Conservation (phyloP, 2,329 filamentous ascomycete genomes). For the Cylindrodendrum hubeiense region DNA sequence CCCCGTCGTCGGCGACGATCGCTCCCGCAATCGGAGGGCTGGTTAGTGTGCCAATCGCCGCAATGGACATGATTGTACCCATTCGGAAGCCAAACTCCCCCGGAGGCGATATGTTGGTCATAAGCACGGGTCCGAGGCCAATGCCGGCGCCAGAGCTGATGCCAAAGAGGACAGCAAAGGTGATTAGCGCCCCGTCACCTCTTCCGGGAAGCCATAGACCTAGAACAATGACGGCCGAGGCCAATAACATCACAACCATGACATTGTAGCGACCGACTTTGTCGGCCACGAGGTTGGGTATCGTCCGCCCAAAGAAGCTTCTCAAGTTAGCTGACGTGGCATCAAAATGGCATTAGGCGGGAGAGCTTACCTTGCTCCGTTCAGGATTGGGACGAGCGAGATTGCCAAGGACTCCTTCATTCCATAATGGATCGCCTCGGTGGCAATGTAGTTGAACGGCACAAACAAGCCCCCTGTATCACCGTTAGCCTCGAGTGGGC, state of each 20-base stretch:
- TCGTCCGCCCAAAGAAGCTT: slow-evolving; percentile 35
- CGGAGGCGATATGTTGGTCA: slow-evolving; percentile 25
- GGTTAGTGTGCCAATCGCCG: slow-evolving; percentile 28
- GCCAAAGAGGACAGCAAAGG: slow-evolving; percentile 31
- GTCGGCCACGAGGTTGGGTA: slow-evolving; percentile 36
- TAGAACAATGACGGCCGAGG: slow-evolving; percentile 22
- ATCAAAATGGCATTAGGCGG: neutral
- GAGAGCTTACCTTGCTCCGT: slow-evolving; percentile 31
- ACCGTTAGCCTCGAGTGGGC: slow-evolving; percentile 4
- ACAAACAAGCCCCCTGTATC: slow-evolving; percentile 33
- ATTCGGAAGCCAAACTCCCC: slow-evolving; percentile 33
- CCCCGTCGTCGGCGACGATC: slow-evolving; percentile 26
- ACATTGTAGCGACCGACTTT: slow-evolving; percentile 34
- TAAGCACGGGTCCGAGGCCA: slow-evolving; percentile 26
- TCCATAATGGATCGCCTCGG: slow-evolving; percentile 30
- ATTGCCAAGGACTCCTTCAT: slow-evolving; percentile 30
- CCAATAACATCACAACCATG: slow-evolving; percentile 27
- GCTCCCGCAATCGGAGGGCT: slow-evolving; percentile 30
- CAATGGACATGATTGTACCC: slow-evolving; percentile 30
- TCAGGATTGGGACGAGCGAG: slow-evolving; percentile 32
- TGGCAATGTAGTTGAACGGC: slow-evolving; percentile 35
- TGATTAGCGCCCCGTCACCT: slow-evolving; percentile 26
- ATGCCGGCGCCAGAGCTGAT: slow-evolving; percentile 33
- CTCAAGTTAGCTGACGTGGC: slow-evolving; percentile 13
- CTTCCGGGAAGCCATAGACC: slow-evolving; percentile 30